Base-by-base conservation (phyloP, 176 grass and related monocot species). In the Aechmea fasciata region DNA sequence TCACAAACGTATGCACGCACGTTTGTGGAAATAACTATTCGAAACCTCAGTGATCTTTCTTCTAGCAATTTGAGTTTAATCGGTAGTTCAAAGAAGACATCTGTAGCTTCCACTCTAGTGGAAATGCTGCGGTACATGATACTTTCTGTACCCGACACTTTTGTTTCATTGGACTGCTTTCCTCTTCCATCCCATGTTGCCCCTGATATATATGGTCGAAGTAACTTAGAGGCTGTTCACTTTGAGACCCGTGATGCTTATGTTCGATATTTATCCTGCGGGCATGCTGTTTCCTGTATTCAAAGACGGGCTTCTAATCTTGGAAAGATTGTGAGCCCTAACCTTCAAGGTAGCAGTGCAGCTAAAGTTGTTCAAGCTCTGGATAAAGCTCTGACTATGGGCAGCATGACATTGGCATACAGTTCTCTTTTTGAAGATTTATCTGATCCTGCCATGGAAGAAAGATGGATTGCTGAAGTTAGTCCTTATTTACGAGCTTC, bases 141-240 rank as follows among this genome's bases (percentile, higher is more conserved):
- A 64, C 70, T 99, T 65, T 68, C 84, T 48, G 95, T 90, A 55
- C 95, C 95, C 14, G 95, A 99, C 83, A 90, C 84, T 29, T 99
- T 99, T 84, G 95, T 99, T 79, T 90, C 95, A 68, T 86, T 90
- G 80, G 95, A 99, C 76, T 99, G 90, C 80, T 90, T 99, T 72
- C 95, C 95, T 82, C 75, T 99, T 49, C 90, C 95, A 50, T 75
- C 90, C 12, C 64, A 57, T 78, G 84, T 94, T 77, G 82, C 64
- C 11, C 90, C 89, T 78, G 95, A 91, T 85, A 66, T 88, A 66
- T 72, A 93, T 73, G 73, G 78, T 75, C 84, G 80, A 80, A 79
- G 82, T 65, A 75, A 80, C 76, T 75, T 79, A 77, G 87, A 84
- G 48, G 69, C 84, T 80, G 75, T 81, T 71, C 83, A 78, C 69